Conservation (phyloP, 352 stramenopile species). For the Phytopythium oedochilum region DNA sequence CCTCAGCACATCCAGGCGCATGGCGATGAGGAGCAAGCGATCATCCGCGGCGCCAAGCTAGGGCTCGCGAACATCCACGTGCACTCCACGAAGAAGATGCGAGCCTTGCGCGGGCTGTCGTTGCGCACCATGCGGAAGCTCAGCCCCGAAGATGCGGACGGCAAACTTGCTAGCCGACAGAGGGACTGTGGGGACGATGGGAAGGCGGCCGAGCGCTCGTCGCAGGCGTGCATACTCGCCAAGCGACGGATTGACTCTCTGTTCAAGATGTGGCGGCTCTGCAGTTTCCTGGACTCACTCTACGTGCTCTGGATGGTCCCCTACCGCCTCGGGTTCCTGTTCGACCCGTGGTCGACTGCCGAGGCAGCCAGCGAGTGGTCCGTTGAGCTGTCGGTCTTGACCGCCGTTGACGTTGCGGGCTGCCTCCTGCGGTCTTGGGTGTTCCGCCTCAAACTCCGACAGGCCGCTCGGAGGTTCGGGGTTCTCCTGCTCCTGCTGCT, state of each 20-base stretch:
- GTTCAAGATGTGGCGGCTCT: slow-evolving; percentile 1
- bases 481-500: neutral
- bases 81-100: neutral
- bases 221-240: neutral
- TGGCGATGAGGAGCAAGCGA: slow-evolving; percentile 13
- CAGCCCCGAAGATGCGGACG: neutral
- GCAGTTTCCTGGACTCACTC: slow-evolving; percentile 29
- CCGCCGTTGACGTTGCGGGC: slow-evolving; percentile 20
- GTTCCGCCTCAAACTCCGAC: neutral
- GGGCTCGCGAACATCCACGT: slow-evolving; percentile 16
- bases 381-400: slow-evolving; percentile 19
- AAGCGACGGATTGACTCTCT: neutral
- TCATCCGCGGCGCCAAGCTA: slow-evolving; percentile 17
- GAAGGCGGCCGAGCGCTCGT: neutral
- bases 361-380: slow-evolving; percentile 14
- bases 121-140: neutral
- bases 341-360: slow-evolving; percentile 21
- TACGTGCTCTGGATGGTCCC: slow-evolving; percentile 35
- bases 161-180: neutral
- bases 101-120: neutral
- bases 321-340: slow-evolving; percentile 36
- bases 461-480: neutral
- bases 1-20: slow-evolving; percentile 11
- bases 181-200: neutral
- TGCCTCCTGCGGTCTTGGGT: slow-evolving; percentile 19